Evolutionary conservation across 202 grass and related monocot species (phyloP).

Genomic region (Bolboschoenoplectus hybrid): DNA sequence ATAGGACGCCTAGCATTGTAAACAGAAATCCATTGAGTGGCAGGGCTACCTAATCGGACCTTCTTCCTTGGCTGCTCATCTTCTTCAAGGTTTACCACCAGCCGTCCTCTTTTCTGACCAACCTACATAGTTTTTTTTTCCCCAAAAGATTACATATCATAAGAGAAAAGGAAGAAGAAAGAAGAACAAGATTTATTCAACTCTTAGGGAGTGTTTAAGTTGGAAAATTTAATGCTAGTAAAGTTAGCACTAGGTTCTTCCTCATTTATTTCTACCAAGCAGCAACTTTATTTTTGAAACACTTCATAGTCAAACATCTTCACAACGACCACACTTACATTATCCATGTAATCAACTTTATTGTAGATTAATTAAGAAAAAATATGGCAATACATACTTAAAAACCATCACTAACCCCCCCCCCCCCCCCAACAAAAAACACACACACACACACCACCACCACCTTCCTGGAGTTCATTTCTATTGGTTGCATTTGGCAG

Average conservation of each 20-base stretch:
- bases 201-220: neutral
- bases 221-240: neutral
- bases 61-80: slow-evolving; percentile 97
- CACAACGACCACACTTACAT: neutral
- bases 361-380: neutral
- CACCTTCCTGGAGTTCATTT: neutral
- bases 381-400: neutral
- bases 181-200: slow-evolving; percentile 31
- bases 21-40: slow-evolving; percentile 92
- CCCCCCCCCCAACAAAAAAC: neutral
- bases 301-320: neutral
- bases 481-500: neutral
- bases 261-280: slow-evolving; percentile 10
- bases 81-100: slow-evolving; percentile 85
- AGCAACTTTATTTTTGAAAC: neutral
- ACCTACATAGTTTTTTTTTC: slow-evolving; percentile 52
- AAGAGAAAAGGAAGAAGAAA: slow-evolving; percentile 22
- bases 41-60: slow-evolving; percentile 78
- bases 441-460: neutral
- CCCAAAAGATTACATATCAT: slow-evolving; percentile 15
- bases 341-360: neutral
- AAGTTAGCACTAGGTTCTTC: neutral
- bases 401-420: neutral
- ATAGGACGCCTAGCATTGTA: slow-evolving; percentile 90
- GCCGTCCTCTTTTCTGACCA: slow-evolving; percentile 89